A percentile compares a stretch with the other conserved stretches of the same genome.
phyloP scores from a whole-genome alignment of 768 basidiomycete genomes.

The Pleurotus sapidus region DNA sequence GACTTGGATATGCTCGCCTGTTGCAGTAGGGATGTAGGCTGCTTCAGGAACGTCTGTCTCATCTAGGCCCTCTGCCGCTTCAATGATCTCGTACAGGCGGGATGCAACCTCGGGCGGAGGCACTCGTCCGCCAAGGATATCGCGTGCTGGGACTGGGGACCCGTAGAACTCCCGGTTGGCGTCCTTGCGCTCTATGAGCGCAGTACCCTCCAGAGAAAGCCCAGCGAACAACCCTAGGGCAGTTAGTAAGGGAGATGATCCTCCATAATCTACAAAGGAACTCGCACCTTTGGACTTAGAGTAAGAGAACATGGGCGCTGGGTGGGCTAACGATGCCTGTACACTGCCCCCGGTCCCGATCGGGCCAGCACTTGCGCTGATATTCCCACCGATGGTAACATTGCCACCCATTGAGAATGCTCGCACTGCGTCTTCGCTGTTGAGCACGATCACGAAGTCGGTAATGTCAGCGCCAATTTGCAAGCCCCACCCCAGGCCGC shows the following conservation, averaged over 20 bases:
- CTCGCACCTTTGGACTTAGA: conserved; percentile 87
- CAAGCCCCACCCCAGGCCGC: conserved; percentile 90
- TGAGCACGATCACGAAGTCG: conserved; percentile 96
- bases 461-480: conserved; percentile 96
- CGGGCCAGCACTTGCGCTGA: conserved; percentile 85
- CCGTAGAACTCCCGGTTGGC: conserved; percentile 97
- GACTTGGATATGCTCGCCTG: conserved; percentile 54
- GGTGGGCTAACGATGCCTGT: conserved; percentile 84
- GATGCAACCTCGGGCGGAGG: conserved; percentile 98
- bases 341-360: conserved; percentile 93
- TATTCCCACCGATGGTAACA: conserved; percentile 89
- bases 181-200: conserved; percentile 92
- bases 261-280: not conserved
- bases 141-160: conserved; percentile 80
- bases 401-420: conserved; percentile 97
- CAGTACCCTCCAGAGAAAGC: conserved; percentile 91
- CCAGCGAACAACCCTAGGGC: conserved; percentile 89
- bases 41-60: conserved; percentile 76
- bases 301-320: conserved; percentile 96
- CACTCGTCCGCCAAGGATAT: conserved; percentile 90
- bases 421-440: conserved; percentile 92
- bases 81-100: conserved; percentile 91
- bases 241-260: conserved; percentile 3
- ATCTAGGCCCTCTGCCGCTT: conserved; percentile 92
- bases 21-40: conserved; percentile 72